Conservation (phyloP, 176 grass and related monocot genomes). For the Rhynchospora pubera region DNA sequence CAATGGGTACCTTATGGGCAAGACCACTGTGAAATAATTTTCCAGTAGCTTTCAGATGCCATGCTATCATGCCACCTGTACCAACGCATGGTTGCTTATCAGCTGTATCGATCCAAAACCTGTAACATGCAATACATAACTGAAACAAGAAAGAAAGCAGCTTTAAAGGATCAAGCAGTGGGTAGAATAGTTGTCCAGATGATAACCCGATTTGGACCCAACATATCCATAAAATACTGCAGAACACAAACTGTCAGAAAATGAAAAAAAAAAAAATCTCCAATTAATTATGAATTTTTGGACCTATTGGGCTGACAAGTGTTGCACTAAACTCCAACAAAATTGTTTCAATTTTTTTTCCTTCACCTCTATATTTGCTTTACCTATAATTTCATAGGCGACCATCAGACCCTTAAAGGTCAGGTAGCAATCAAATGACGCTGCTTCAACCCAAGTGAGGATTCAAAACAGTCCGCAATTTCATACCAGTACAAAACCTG, state of each 20-base stretch:
- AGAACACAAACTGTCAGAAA: neutral
- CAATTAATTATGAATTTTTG: neutral
- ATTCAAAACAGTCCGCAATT: neutral
- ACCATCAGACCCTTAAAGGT: neutral
- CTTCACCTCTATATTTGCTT: neutral
- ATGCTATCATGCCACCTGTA: slow-evolving; percentile 77
- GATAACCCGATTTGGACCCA: neutral
- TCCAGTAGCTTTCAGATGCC: slow-evolving; percentile 80
- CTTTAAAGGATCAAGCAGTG: neutral
- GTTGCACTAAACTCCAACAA: neutral
- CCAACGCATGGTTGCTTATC: slow-evolving; percentile 95
- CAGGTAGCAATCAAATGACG: neutral
- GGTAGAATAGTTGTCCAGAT: neutral
- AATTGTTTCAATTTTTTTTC: neutral
- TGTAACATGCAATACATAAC: slow-evolving; percentile 15
- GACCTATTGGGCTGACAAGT: neutral
- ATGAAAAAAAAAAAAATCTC: neutral
- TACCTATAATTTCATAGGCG: neutral
- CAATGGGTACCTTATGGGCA: slow-evolving; percentile 63
- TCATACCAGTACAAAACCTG: too few species aligned
- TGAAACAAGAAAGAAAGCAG: neutral
- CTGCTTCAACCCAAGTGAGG: neutral
- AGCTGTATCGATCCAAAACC: slow-evolving; percentile 95
- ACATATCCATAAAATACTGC: neutral
- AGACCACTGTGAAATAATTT: slow-evolving; percentile 97